Evolutionary conservation across 106 monocot genomes (phyloP), one percentile per base, ranked within the genome.

Genomic region (Alisma plantagoaquatica): DNA sequence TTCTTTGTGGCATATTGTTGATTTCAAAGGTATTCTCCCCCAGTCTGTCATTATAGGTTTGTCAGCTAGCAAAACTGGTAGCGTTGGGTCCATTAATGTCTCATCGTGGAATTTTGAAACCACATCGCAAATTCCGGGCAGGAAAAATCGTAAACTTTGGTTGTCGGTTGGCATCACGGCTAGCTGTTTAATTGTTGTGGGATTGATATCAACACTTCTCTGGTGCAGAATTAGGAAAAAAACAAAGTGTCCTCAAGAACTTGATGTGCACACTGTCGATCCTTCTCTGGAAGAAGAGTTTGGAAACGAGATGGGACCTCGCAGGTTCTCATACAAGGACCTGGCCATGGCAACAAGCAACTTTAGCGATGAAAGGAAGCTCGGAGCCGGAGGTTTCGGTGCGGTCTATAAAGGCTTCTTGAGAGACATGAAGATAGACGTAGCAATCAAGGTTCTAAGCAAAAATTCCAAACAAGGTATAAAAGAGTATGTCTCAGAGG

Each of bases 31-130:
- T 0, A 17, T 61, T 27, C 41, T 82, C 20, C 78, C 83, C 27
- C 67, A 83, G n/a, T 35, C 2, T 22, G 77, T 83, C 1, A 48
- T 65, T 41, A 17, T 83, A 46, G 83, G 83, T 10, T 83, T 83
- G 66, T 67, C 83, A 5, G 83, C 12, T n/a, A 7, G 9, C 35
- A 38, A 6, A 7, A 14, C 9, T 38, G 35, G 5, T 7, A 14
- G 14, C 14, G 5, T 7, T 14, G 35, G 35, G 35, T 38, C 14
- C 5, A 6, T 7, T 38, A 7, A 6, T 14, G 35, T 38, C 14
- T 14, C 5, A 6, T 38, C 35, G 14, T 38, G 35, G 35, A 38
- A 14, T 38, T 38, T 38, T 38, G 14, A 38, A 6, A 7, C 35
- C 5, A 38, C 35, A 14, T 38, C 9, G 5, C 35, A 7, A 6